These are phyloP conservation scores for Lotus japonicus DNA, from an alignment of 306 rosid species.

Conservation along the genomic window DNA sequence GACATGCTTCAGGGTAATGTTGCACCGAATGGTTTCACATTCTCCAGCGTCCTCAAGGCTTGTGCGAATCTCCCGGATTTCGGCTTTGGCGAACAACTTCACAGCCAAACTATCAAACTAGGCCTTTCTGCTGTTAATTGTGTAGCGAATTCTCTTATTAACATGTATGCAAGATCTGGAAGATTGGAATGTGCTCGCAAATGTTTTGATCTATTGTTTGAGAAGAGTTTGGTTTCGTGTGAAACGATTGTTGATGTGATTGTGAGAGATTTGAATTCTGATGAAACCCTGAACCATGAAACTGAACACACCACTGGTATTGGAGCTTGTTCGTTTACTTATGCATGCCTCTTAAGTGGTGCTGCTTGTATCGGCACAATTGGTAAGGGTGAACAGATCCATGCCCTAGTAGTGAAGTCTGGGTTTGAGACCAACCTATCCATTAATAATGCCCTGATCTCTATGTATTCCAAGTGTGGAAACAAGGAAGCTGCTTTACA, in stretches of 20 bases:
- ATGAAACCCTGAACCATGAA: slow-evolving; percentile 28
- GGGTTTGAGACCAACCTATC: slow-evolving; percentile 32
- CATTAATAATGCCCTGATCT: slow-evolving; percentile 49
- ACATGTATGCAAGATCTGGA: slow-evolving; percentile 54
- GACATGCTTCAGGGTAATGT: slow-evolving; percentile 35
- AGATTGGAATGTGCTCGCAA: slow-evolving; percentile 47
- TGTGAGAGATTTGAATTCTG: slow-evolving; percentile 24
- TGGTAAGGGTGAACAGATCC: slow-evolving; percentile 59
- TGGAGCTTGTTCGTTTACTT: slow-evolving; percentile 44
- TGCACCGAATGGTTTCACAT: slow-evolving; percentile 51
- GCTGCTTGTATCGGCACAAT: slow-evolving; percentile 51
- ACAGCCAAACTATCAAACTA: slow-evolving; percentile 38
- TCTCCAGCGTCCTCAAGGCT: slow-evolving; percentile 49
- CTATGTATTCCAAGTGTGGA: slow-evolving; percentile 71
- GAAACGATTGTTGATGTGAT: slow-evolving; percentile 27
- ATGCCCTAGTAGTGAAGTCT: slow-evolving; percentile 38
- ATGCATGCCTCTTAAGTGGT: slow-evolving; percentile 60
- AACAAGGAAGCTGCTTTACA: slow-evolving; percentile 48
- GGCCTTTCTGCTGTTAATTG: slow-evolving; percentile 38
- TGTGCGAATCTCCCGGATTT: slow-evolving; percentile 41
- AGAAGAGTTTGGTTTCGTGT: slow-evolving; percentile 40
- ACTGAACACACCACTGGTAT: slow-evolving; percentile 26
- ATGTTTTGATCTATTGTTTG: slow-evolving; percentile 44
- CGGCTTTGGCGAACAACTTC: slow-evolving; percentile 36
- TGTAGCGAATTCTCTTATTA: slow-evolving; percentile 53